Evolutionary conservation across 257 asterid genomes (phyloP).

Genomic region (Eucommia ulmoides): DNA sequence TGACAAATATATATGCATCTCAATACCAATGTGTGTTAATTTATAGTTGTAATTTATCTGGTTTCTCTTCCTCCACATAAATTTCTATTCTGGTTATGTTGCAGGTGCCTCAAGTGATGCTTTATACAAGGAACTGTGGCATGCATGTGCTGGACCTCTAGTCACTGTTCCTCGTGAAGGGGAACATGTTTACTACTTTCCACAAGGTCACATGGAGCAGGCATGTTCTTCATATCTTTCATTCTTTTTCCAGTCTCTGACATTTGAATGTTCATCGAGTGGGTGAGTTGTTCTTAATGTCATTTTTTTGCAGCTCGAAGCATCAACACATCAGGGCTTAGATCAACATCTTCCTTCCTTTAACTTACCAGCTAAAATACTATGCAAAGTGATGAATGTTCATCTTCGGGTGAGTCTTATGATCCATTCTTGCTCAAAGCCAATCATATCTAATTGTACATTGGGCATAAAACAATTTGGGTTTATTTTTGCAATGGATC

Average conservation of each 20-base stretch:
- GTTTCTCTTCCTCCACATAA: background rate
- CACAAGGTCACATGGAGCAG: conserved; percentile 99
- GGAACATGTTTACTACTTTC: conserved; percentile 83
- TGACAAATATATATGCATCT: background rate
- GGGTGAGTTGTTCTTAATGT: too few species aligned
- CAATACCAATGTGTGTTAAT: background rate
- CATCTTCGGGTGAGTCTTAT: conserved; percentile 53
- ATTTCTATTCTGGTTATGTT: conserved; percentile 7
- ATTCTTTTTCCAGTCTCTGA: too few species aligned
- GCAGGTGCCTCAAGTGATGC: conserved; percentile 57
- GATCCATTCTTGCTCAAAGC: too few species aligned
- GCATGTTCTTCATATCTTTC: conserved; percentile 30
- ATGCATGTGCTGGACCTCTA: conserved; percentile 98
- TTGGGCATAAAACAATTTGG: too few species aligned
- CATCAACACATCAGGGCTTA: conserved; percentile 80
- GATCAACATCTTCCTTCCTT: conserved; percentile 92
- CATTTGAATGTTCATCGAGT: too few species aligned
- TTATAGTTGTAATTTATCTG: background rate
- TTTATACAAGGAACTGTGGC: conserved; percentile 81
- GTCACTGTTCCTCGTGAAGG: conserved; percentile 81
- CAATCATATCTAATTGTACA: too few species aligned
- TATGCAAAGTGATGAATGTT: conserved; percentile 86
- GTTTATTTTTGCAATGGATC: too few species aligned
- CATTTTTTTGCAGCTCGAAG: conserved; percentile 70
- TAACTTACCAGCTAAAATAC: conserved; percentile 77